Conservation (phyloP, 2,329 filamentous ascomycete genomes). For the Penicillium freii region DNA sequence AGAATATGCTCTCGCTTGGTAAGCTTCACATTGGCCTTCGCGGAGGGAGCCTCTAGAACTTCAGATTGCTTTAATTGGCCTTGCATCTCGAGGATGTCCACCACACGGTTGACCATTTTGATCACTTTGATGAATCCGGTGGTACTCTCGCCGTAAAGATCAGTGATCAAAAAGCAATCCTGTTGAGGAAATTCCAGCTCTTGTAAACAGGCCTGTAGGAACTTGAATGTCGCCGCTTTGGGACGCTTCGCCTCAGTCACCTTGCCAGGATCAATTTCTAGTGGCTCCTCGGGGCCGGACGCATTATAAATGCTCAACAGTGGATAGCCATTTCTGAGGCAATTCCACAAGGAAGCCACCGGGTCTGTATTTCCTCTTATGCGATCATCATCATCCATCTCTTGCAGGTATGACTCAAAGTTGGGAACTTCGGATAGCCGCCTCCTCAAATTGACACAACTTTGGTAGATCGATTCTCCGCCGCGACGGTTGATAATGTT, state of each 20-base stretch:
- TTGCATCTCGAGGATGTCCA: slow-evolving; percentile 78
- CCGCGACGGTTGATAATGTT: slow-evolving; percentile 98
- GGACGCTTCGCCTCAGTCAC: slow-evolving; percentile 70
- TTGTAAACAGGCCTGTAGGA: slow-evolving; percentile 82
- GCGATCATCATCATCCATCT: slow-evolving; percentile 68
- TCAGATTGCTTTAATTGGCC: slow-evolving; percentile 69
- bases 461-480: slow-evolving; percentile 94
- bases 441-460: slow-evolving; percentile 80
- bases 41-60: slow-evolving; percentile 47
- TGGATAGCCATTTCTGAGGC: slow-evolving; percentile 78
- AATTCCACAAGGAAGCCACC: slow-evolving; percentile 86
- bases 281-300: slow-evolving; percentile 65
- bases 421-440: slow-evolving; percentile 78
- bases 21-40: slow-evolving; percentile 54
- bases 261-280: slow-evolving; percentile 65
- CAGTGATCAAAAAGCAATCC: slow-evolving; percentile 87
- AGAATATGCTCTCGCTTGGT: slow-evolving; percentile 84
- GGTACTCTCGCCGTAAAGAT: slow-evolving; percentile 90
- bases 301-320: slow-evolving; percentile 87
- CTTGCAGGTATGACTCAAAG: slow-evolving; percentile 71
- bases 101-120: slow-evolving; percentile 85
- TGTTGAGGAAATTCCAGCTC: slow-evolving; percentile 75
- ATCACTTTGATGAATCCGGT: slow-evolving; percentile 97
- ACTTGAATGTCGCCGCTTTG: slow-evolving; percentile 88
- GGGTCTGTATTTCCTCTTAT: slow-evolving; percentile 67